Base-by-base conservation (phyloP, 2,329 filamentous ascomycete species). In the Trichoderma polysporum region DNA sequence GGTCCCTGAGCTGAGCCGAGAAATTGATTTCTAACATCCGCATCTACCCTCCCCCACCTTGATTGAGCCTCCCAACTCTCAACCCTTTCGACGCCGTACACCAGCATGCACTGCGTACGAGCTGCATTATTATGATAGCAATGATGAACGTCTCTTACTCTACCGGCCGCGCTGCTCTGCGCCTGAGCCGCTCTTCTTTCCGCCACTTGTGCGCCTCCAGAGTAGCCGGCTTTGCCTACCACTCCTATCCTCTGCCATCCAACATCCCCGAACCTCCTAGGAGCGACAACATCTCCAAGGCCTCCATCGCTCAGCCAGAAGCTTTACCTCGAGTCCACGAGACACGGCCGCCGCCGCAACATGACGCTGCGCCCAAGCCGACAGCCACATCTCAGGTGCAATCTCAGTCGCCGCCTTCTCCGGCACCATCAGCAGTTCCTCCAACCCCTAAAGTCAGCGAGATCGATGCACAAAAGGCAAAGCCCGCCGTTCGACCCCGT, bases 391-490 rank as follows among this genome's bases (percentile, higher is more conserved):
- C 62, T 19, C 59, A 67, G 56, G 70, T 65, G 39, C 67, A 61
- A 7, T 62, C 17, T 64, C 70, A 15, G 52, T 53, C 62, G 49
- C 57, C 61, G 49, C 70, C 66, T 61, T 72, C 54, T 45, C 66
- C 53, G 33, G 53, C 74, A 19, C 29, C 67, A 33, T 33, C 70
- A 66, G 61, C 69, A 68, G 49, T 17, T n/a, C 7, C 60, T 7
- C 52, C 74, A 13, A 58, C 68, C 67, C 71, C 71, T 53, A 71
- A 71, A 60, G 71, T 89, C 25, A 79, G 83, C 29, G 90, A 93
- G 76, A 77, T 79, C 53, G 89, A 91, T 75, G 87, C 89, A 1
- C 91, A 93, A 75, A 90, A 88, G 75, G 80, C 87, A 37, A 88
- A 87, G 73, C 62, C 62, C 22, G 80, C 86, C 12, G 76, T 72